Conservation (phyloP, 2,329 filamentous ascomycete species). For the Sporothrix brasiliensis region DNA sequence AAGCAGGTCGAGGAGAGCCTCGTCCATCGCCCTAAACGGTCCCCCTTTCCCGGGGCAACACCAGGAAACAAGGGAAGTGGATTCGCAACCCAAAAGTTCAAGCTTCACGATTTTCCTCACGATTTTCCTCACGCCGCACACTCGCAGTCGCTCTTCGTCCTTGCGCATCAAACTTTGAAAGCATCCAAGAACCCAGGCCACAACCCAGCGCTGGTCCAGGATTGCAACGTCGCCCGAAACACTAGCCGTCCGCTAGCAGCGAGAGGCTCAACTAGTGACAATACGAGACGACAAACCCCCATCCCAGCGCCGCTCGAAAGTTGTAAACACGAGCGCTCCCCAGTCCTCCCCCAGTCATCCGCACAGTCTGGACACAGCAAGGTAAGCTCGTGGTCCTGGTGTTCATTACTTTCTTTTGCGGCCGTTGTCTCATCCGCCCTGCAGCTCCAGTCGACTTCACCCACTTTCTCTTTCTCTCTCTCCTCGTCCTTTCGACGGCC, state of each 20-base stretch:
- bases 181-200: not conserved
- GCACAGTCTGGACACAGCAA: not conserved
- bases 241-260: constrained; percentile 8
- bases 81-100: not conserved
- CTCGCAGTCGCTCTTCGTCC: not conserved
- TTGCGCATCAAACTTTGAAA: not conserved
- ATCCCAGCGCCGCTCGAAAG: constrained; percentile 22
- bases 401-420: no score
- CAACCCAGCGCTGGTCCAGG: not conserved
- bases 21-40: not conserved
- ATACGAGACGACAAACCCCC: constrained; percentile 23
- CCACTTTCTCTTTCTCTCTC: constrained; percentile 13
- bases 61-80: not conserved
- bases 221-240: constrained; percentile 12
- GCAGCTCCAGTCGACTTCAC: constrained; percentile 8
- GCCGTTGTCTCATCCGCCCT: constrained; percentile 2
- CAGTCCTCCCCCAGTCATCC: not conserved
- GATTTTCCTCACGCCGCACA: not conserved
- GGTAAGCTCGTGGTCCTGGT: not conserved
- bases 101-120: not conserved
- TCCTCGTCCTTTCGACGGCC: not conserved
- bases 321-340: constrained; percentile 14
- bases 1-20: constrained; percentile 17
- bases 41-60: constrained; percentile 9
- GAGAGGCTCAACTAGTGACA: constrained; percentile 21